These are phyloP conservation scores for Medicago truncatula DNA, from an alignment of 306 rosid genomes.

Conservation along the genomic window MtrunA17r5.0-ANR NC_053045.1:47412001-47412500, in stretches of 20 bases:
- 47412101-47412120: slow-evolving; percentile 3
- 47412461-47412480: slow-evolving; percentile 6
- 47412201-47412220: slow-evolving; percentile 28
- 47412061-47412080: slow-evolving; percentile 31
- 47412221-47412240: slow-evolving; percentile 1
- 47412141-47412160: slow-evolving; percentile 14
- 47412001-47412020: slow-evolving; percentile 22
- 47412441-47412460: slow-evolving; percentile 19
- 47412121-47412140: slow-evolving; percentile 12
- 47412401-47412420: slow-evolving; percentile 17
- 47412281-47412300: slow-evolving; percentile 70
- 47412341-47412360: slow-evolving; percentile 37
- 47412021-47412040: slow-evolving; percentile 23
- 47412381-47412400: slow-evolving; percentile 19
- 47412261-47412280: slow-evolving; percentile 37
- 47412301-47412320: slow-evolving; percentile 99
- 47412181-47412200: slow-evolving; percentile 16
- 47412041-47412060: slow-evolving; percentile 34
- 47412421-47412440: slow-evolving; percentile 22
- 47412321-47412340: slow-evolving; percentile 31
- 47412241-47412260: slow-evolving; percentile 25
- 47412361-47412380: slow-evolving; percentile 35
- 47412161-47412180: slow-evolving; percentile 14
- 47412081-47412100: slow-evolving; percentile 38
- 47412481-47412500: background rate